Evolutionary conservation across 2,329 filamentous ascomycete genomes (phyloP), one percentile per base, ranked within the genome.

Genomic region (Epichloe gansuensis): DNA sequence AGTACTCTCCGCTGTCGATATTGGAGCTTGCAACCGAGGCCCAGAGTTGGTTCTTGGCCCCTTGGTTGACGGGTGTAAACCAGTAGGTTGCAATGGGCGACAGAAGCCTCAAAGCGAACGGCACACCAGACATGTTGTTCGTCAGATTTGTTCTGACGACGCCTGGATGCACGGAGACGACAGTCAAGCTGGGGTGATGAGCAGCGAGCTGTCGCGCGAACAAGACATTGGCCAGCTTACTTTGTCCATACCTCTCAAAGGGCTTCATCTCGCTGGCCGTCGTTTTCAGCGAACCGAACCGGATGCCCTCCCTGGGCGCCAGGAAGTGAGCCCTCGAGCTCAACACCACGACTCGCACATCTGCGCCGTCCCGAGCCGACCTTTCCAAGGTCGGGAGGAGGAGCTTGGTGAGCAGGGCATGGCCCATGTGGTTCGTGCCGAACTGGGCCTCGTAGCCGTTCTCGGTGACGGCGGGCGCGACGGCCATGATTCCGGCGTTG

Each of bases 361-460:
- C 63, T 6, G 27, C 27, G 27, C 51, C 54, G 15, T 1, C 38
- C 34, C 11, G 49, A 39, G 62, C 62, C 1, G 67, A 68, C 49
- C 58, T 58, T 6, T 58, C 50, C 47, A 69, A 54, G 0, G 60
- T 15, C 3, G 64, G 65, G 12, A 63, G 43, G 1, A 75, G 59
- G 3, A 69, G 63, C 50, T 68, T 67, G 9, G 66, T 65, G 12
- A 77, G 62, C 3, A 73, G 64, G 5, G 73, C 71, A 50, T 76
- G 73, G 15, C 73, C 73, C 40, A 77, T 56, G 57, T 76, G 71
- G 52, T 77, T 78, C 2, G 68, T 72, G 1, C 68, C 72, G 53
- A 76, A 74, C 53, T 75, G 69, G 9, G 71, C 55, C 57, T 77
- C 75, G 53, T 74, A 76, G 13, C 73, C 73, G 17, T 76, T 69